A percentile compares a stretch with the other conserved stretches of the same genome.
phyloP scores from a whole-genome alignment of 1,284 basidiomycete genomes.

The Boletellus sp. region DNA sequence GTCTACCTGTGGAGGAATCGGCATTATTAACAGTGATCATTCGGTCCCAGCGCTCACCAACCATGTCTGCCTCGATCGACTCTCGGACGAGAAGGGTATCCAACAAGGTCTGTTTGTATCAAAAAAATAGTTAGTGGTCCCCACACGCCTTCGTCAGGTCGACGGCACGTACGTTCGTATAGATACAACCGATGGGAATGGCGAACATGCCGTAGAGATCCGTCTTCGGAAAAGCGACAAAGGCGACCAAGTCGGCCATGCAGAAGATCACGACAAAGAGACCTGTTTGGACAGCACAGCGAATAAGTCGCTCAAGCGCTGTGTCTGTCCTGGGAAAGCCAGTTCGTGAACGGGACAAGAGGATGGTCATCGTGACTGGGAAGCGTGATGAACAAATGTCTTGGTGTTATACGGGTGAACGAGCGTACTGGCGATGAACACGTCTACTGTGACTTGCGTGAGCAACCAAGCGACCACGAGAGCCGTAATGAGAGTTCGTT shows the following conservation, averaged over 20 bases:
- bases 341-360: constrained; percentile 40
- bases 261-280: constrained; percentile 45
- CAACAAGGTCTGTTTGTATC: constrained; percentile 12
- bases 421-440: constrained; percentile 38
- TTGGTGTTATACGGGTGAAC: not conserved
- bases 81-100: constrained; percentile 16
- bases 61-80: constrained; percentile 7
- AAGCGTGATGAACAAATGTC: not conserved
- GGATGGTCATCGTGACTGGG: constrained; percentile 31
- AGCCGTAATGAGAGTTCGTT: constrained; percentile 21
- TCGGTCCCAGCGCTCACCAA: not conserved
- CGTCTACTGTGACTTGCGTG: constrained; percentile 39
- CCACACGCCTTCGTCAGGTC: not conserved
- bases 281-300: constrained; percentile 45
- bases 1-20: not conserved
- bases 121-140: not conserved
- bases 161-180: constrained; percentile 27
- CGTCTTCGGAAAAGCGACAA: constrained; percentile 27
- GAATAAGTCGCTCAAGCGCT: constrained; percentile 43
- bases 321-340: constrained; percentile 44
- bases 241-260: constrained; percentile 40
- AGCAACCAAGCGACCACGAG: constrained; percentile 39
- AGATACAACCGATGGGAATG: constrained; percentile 32
- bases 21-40: not conserved
- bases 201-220: constrained; percentile 32